These are phyloP conservation scores for Bipolaris gigantea DNA, from an alignment of 2,329 filamentous ascomycete genomes.

Conservation along the genomic window DNA sequence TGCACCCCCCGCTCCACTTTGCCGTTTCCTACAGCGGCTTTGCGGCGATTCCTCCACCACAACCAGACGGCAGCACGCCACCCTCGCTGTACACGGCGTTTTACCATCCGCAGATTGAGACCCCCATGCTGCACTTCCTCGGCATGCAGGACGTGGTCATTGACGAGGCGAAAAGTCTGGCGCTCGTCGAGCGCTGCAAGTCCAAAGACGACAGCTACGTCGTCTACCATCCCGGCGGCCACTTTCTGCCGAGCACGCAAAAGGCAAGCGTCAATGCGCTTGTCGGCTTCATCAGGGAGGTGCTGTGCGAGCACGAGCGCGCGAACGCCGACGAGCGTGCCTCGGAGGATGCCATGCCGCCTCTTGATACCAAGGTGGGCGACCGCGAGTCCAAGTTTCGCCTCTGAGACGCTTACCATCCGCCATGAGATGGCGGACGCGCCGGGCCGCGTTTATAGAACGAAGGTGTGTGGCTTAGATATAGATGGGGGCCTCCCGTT, in stretches of 20 bases:
- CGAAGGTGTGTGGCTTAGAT: neutral
- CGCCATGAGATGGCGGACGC: no score
- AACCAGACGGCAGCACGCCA: neutral
- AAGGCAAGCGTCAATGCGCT: conserved; percentile 79
- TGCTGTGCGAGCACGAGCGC: conserved; percentile 46
- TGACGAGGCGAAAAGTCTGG: conserved; percentile 70
- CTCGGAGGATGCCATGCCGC: conserved; percentile 69
- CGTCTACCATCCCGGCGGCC: conserved; percentile 81
- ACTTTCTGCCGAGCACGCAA: conserved; percentile 78
- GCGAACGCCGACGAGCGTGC: conserved; percentile 54
- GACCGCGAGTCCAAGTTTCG: no score
- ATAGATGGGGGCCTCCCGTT: neutral
- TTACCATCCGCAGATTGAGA: conserved; percentile 74
- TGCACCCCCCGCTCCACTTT: conserved; percentile 66
- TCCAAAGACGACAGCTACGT: conserved; percentile 53
- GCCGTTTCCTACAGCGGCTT: conserved; percentile 79
- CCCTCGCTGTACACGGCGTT: conserved; percentile 63
- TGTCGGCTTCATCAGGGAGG: conserved; percentile 68
- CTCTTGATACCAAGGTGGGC: conserved; percentile 50
- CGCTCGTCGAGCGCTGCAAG: conserved; percentile 67
- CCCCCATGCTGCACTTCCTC: conserved; percentile 78
- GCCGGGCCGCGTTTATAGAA: no score
- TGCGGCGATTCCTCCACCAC: conserved; percentile 50
- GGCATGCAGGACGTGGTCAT: conserved; percentile 87
- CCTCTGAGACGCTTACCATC: no score